Evolutionary conservation across 805 yeast genomes (phyloP).

Genomic region (Dipodascopsis uninucleata): DNA sequence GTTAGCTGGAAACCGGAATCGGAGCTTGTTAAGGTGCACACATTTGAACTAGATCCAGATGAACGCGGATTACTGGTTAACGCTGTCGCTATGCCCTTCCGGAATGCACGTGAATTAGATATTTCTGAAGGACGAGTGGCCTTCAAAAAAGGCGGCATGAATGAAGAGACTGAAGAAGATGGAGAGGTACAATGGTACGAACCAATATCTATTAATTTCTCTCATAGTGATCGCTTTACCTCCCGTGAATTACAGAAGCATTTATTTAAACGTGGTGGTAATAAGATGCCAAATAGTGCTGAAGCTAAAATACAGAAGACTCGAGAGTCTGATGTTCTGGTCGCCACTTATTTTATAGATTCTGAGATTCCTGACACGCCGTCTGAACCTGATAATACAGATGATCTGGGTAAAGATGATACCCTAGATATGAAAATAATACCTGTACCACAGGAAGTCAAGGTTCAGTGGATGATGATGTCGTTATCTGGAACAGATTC

Average conservation of each 20-base stretch:
- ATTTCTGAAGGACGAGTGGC: constrained; percentile 24
- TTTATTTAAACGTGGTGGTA: constrained; percentile 36
- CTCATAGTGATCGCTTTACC: constrained; percentile 19
- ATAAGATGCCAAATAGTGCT: constrained; percentile 28
- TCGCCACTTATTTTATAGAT: constrained; percentile 24
- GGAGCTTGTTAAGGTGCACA: constrained; percentile 34
- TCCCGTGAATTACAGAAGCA: constrained; percentile 27
- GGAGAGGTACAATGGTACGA: constrained; percentile 28
- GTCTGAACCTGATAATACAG: constrained; percentile 30
- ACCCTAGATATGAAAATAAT: constrained; percentile 3
- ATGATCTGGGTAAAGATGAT: constrained; percentile 5
- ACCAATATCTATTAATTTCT: constrained; percentile 26
- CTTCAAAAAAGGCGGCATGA: constrained; percentile 20
- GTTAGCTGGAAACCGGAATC: constrained; percentile 36
- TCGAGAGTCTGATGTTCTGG: constrained; percentile 31
- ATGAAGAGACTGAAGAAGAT: constrained; percentile 22
- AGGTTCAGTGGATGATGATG: constrained; percentile 12
- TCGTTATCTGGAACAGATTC: neutral
- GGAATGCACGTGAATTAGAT: constrained; percentile 29
- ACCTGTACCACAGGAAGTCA: constrained; percentile 12
- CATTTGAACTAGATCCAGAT: constrained; percentile 32
- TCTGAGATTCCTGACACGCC: constrained; percentile 29
- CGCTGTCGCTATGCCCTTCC: constrained; percentile 9
- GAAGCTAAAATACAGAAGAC: constrained; percentile 31
- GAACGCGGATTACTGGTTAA: constrained; percentile 16